phyloP scores from a whole-genome alignment of 2,329 filamentous ascomycete species.

The Coniochaeta ligniaria region DNA sequence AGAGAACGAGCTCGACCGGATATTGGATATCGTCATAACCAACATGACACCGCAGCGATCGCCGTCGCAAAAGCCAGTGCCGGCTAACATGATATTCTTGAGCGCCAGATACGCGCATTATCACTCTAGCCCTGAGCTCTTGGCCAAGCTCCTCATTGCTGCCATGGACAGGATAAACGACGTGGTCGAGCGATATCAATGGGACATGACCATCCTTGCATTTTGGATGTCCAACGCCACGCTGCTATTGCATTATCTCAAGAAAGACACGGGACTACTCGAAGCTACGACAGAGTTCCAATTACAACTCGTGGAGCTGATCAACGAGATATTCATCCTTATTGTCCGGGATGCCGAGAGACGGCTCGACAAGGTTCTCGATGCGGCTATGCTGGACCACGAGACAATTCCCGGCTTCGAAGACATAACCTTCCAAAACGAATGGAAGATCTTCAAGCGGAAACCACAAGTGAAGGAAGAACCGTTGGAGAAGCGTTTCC shows the following conservation, averaged over 20 bases:
- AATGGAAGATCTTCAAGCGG: constrained; percentile 94
- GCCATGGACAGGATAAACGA: constrained; percentile 96
- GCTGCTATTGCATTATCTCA: constrained; percentile 88
- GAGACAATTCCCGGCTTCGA: constrained; percentile 97
- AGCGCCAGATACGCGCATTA: constrained; percentile 96
- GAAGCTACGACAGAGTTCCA: constrained; percentile 84
- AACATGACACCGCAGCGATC: constrained; percentile 97
- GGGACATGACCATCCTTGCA: constrained; percentile 98
- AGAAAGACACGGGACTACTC: constrained; percentile 81
- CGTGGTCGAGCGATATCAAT: constrained; percentile 90
- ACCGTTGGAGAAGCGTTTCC: constrained; percentile 80
- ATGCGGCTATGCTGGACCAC: constrained; percentile 90
- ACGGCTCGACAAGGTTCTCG: constrained; percentile 91
- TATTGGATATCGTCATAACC: constrained; percentile 92
- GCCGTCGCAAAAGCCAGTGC: constrained; percentile 94
- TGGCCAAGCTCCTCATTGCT: constrained; percentile 71
- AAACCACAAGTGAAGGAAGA: constrained; percentile 88
- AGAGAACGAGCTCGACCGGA: constrained; percentile 82
- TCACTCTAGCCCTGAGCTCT: constrained; percentile 78
- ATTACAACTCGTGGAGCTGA: constrained; percentile 83
- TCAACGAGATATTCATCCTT: constrained; percentile 97
- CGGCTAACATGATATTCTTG: constrained; percentile 93
- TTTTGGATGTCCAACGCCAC: constrained; percentile 99
- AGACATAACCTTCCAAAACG: constrained; percentile 93
- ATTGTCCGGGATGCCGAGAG: constrained; percentile 95